Percentiles rank a stretch among this genome's conserved stretches.
These are phyloP conservation scores for Boletellus emodensis DNA, from an alignment of 768 basidiomycete species.

Conservation along the genomic window DNA sequence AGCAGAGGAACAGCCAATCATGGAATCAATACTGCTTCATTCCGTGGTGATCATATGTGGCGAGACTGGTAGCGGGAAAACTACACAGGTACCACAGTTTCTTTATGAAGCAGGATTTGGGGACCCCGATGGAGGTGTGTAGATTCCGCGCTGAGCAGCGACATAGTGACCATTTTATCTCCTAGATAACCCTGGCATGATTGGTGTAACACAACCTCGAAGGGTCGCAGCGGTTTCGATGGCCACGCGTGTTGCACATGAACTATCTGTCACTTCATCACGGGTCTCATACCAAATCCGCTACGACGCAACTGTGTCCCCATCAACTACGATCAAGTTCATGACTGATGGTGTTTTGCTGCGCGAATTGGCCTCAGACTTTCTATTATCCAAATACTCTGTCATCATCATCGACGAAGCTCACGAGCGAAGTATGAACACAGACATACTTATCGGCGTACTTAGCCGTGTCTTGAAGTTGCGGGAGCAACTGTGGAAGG, in stretches of 20 bases:
- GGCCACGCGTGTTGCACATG: conserved; percentile 88
- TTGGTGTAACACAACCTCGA: conserved; percentile 95
- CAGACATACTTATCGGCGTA: conserved; percentile 95
- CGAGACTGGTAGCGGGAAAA: conserved; percentile 98
- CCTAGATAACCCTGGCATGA: conserved; percentile 94
- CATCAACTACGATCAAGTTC: conserved; percentile 92
- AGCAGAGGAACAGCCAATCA: conserved; percentile 89
- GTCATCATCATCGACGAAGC: conserved; percentile 97
- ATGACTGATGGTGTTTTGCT: conserved; percentile 99
- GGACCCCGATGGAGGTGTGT: conserved; percentile 66
- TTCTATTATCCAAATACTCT: conserved; percentile 90
- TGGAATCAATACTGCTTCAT: conserved; percentile 86
- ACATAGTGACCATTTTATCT: conserved; percentile 5
- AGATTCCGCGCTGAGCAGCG: conserved; percentile 13
- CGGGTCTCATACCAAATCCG: conserved; percentile 95
- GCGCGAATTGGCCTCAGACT: conserved; percentile 88
- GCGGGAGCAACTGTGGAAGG: conserved; percentile 85
- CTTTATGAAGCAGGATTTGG: conserved; percentile 98
- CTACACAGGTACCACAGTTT: conserved; percentile 97
- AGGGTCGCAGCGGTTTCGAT: conserved; percentile 97
- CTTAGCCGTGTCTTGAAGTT: conserved; percentile 90
- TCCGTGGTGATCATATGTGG: conserved; percentile 71
- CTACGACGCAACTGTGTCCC: conserved; percentile 90
- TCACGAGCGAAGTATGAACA: conserved; percentile 97
- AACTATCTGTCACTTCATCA: conserved; percentile 79